phyloP scores from a whole-genome alignment of 2,329 filamentous ascomycete species.

The Lasiodiplodia sp. region DNA sequence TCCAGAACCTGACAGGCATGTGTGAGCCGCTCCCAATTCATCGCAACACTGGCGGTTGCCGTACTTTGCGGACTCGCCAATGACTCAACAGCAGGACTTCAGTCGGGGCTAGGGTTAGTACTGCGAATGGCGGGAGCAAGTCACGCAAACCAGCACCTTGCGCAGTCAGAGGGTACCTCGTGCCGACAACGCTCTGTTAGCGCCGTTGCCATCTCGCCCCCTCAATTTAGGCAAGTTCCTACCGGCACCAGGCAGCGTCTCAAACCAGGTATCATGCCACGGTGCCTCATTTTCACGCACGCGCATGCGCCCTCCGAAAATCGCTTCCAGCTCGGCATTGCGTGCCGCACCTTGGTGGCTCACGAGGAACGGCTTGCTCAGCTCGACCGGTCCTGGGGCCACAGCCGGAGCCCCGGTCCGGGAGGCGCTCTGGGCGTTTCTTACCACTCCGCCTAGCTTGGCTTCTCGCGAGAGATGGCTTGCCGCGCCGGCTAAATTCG shows the following conservation, averaged over 20 bases:
- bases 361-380: background rate
- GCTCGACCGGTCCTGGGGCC: background rate
- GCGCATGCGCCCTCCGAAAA: background rate
- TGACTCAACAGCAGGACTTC: too few relatives aligned
- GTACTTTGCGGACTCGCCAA: too few relatives aligned
- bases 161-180: background rate
- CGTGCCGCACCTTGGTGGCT: background rate
- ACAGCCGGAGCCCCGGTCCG: conserved; percentile 18
- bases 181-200: conserved; percentile 5
- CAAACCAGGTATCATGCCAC: background rate
- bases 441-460: conserved; percentile 16
- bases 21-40: background rate
- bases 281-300: background rate
- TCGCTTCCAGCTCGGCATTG: background rate
- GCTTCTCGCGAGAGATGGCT: conserved; percentile 15
- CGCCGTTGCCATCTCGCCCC: background rate
- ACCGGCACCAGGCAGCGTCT: conserved; percentile 1
- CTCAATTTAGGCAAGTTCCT: conserved; percentile 15
- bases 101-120: background rate
- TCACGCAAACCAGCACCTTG: background rate
- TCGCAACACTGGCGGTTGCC: too few relatives aligned
- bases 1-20: background rate
- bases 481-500: conserved; percentile 21
- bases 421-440: conserved; percentile 24
- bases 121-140: background rate